Evolutionary conservation across 305 asterid species (phyloP), one percentile per base, ranked within the genome.

Genomic region (Lippia alba): DNA sequence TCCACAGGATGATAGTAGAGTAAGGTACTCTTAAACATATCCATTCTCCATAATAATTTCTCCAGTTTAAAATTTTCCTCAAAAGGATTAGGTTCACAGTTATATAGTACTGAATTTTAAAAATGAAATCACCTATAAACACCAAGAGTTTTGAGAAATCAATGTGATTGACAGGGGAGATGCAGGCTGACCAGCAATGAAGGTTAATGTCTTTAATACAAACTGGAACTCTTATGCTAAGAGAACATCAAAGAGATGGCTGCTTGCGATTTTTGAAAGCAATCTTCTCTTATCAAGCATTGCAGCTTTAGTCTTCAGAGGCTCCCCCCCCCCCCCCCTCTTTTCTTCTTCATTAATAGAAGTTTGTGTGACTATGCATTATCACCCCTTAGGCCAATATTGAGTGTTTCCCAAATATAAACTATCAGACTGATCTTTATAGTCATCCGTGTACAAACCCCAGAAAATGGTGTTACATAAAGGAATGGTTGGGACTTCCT

Each of bases 21-120:
- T 20, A 46, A 63, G 71, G 50, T 65, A 74, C 33, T 55, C 55
- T 74, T 74, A 65, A 12, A 64, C 71, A 40, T 46, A 46, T 59
- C 50, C 68, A 19, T 67, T 76, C 48, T 49, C 53, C 51, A 50
- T 54, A 70, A 64, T 19, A 20, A 20, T 12, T 55, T 56, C 61
- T 40, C 45, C 53, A 71, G 14, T 32, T 55, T 46, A 11, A 53
- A 50, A 30, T 36, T 66, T 71, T 54, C 30, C 51, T 9, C 14
- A 45, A 4, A 44, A 9, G 4, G 4, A 45, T 3, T 10, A 36
- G 30, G 30, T 36, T 36, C 41, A 36, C 41, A 36, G 41, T 44
- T 44, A 33, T 54, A 66, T 15, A 50, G 51, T 33, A 12, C 57
- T 50, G 39, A 61, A 18, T 64, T 36, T 24, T 68, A 8, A 67